Conservation (phyloP, 441 rosid species). For the Jatropha multifida region DNA sequence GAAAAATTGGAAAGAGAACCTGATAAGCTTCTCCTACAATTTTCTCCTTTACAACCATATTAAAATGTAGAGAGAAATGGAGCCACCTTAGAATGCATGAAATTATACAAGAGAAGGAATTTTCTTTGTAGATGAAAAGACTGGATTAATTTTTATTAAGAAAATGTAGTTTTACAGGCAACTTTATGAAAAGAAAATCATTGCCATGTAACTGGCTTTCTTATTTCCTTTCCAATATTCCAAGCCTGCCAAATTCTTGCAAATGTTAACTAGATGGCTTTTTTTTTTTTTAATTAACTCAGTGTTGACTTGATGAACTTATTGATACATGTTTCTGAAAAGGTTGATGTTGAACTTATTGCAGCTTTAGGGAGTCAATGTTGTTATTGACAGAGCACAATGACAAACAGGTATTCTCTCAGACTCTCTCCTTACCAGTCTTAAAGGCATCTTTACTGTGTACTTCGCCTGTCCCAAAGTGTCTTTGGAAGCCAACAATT, state of each 20-base stretch:
- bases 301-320: too few species aligned
- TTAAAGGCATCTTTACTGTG: neutral
- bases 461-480: neutral
- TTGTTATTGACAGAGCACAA: constrained; percentile 91
- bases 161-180: neutral
- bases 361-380: constrained; percentile 89
- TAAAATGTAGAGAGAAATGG: neutral
- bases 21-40: neutral
- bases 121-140: neutral
- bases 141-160: neutral
- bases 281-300: too few species aligned
- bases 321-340: constrained; percentile 19
- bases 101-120: neutral
- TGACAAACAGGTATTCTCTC: constrained; percentile 69
- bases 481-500: neutral
- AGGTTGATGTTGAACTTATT: constrained; percentile 30
- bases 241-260: constrained; percentile 3
- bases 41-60: neutral
- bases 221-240: neutral
- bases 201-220: neutral
- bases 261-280: neutral
- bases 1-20: neutral
- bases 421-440: constrained; percentile 1
- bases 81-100: neutral
- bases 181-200: neutral